A percentile compares a stretch with the other conserved stretches of the same genome.
Evolutionary conservation across 768 basidiomycete species (phyloP).

Genomic region (Lactifluus hygrophoroides): DNA sequence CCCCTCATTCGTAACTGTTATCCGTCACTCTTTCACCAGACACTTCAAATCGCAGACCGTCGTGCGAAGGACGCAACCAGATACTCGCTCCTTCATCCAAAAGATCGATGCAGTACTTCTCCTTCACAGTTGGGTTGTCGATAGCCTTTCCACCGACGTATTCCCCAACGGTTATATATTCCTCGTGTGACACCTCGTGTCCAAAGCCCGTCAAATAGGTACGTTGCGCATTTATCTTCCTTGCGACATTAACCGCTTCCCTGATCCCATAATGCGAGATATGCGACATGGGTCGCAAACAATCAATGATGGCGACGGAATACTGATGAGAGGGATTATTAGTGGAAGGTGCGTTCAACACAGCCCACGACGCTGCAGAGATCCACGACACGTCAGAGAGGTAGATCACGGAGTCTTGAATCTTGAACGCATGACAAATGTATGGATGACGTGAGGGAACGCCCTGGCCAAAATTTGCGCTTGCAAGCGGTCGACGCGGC

Average conservation of each 20-base stretch:
- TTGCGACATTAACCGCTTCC: slow-evolving; percentile 47
- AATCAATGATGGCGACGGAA: slow-evolving; percentile 68
- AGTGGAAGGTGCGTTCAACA: slow-evolving; percentile 30
- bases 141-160: slow-evolving; percentile 33
- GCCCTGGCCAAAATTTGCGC: neutral
- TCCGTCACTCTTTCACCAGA: slow-evolving; percentile 38
- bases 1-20: slow-evolving; percentile 40
- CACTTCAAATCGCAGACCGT: slow-evolving; percentile 57
- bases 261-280: slow-evolving; percentile 76
- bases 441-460: slow-evolving; percentile 43
- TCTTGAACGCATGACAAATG: slow-evolving; percentile 59
- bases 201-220: slow-evolving; percentile 72
- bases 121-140: slow-evolving; percentile 27
- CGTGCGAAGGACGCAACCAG: slow-evolving; percentile 69
- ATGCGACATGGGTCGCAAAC: slow-evolving; percentile 55
- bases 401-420: slow-evolving; percentile 61
- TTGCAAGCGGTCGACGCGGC: slow-evolving; percentile 2
- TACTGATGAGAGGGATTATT: slow-evolving; percentile 26
- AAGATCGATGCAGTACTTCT: slow-evolving; percentile 36
- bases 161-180: slow-evolving; percentile 60
- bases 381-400: slow-evolving; percentile 79
- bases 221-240: slow-evolving; percentile 47
- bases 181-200: slow-evolving; percentile 72
- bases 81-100: slow-evolving; percentile 38
- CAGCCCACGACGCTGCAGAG: slow-evolving; percentile 60